Conservation (phyloP, 495 filamentous ascomycete genomes). For the Tuber calosporum region DNA sequence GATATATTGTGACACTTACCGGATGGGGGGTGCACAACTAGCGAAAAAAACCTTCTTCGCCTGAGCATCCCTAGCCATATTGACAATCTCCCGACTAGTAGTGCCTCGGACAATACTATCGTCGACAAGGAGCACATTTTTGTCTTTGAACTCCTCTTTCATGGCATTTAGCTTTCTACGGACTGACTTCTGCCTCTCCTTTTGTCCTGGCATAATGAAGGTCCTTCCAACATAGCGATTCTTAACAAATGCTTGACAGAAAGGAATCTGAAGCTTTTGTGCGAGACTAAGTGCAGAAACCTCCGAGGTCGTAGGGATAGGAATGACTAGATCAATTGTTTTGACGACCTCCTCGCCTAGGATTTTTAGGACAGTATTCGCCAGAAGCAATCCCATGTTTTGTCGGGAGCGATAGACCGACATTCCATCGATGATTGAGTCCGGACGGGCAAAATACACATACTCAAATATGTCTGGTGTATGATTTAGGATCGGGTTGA, state of each 20-base stretch:
- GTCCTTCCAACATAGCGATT: conserved; percentile 95
- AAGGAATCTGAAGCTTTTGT: conserved; percentile 67
- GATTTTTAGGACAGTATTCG: conserved; percentile 64
- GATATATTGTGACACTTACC: conserved; percentile 38
- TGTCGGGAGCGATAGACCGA: conserved; percentile 80
- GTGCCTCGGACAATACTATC: conserved; percentile 93
- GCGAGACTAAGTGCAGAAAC: conserved; percentile 77
- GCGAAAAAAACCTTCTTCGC: conserved; percentile 88
- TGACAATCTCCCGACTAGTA: conserved; percentile 83
- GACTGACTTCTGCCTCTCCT: conserved; percentile 70
- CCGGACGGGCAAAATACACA: conserved; percentile 77
- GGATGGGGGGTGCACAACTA: conserved; percentile 79
- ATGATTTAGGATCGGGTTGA: conserved; percentile 63
- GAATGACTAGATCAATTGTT: conserved; percentile 86
- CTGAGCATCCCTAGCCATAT: conserved; percentile 84
- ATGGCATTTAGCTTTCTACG: conserved; percentile 76
- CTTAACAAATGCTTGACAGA: conserved; percentile 82
- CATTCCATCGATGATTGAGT: conserved; percentile 88
- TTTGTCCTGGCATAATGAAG: conserved; percentile 90
- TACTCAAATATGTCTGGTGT: conserved; percentile 95
- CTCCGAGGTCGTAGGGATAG: conserved; percentile 79
- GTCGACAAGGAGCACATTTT: conserved; percentile 80
- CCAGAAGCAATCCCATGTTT: conserved; percentile 86
- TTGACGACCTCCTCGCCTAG: conserved; percentile 68
- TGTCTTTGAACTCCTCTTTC: conserved; percentile 74